These are phyloP conservation scores for Fermentozyma sake DNA, from an alignment of 1,139 yeast species.

Conservation along the genomic window DNA sequence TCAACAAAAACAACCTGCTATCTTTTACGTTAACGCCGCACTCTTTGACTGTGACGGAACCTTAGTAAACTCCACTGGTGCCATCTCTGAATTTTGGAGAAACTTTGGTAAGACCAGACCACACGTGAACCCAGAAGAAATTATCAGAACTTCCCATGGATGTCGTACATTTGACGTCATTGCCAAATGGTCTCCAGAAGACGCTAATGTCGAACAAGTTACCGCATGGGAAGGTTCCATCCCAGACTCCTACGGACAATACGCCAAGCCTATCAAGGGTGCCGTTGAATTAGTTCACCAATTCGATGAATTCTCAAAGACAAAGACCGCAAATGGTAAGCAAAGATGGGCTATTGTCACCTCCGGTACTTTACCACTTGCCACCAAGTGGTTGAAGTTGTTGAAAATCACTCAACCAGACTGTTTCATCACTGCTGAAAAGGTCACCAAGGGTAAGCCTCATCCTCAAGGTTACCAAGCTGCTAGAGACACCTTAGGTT, in stretches of 20 bases:
- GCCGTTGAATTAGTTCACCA: conserved; percentile 59
- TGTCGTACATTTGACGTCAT: conserved; percentile 78
- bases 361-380: conserved; percentile 73
- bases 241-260: conserved; percentile 67
- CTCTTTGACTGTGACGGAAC: conserved; percentile 87
- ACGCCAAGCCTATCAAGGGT: conserved; percentile 73
- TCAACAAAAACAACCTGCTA: conserved; percentile 39
- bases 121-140: conserved; percentile 64
- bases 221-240: conserved; percentile 67
- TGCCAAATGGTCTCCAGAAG: conserved; percentile 70
- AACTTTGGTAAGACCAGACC: conserved; percentile 67
- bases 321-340: conserved; percentile 37
- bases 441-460: conserved; percentile 75
- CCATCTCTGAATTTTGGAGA: conserved; percentile 79
- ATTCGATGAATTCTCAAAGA: conserved; percentile 40
- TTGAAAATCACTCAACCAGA: conserved; percentile 62
- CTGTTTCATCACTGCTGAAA: conserved; percentile 75
- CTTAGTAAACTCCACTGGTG: conserved; percentile 74
- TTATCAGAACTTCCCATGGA: conserved; percentile 75
- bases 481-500: conserved; percentile 59
- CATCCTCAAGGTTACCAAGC: conserved; percentile 75
- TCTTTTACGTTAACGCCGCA: conserved; percentile 45
- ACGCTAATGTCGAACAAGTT: conserved; percentile 62
- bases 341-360: conserved; percentile 82
- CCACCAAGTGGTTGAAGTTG: conserved; percentile 72